Base-by-base conservation (phyloP, 2,329 filamentous ascomycete species). In the Calonectria pauciramosa region DNA sequence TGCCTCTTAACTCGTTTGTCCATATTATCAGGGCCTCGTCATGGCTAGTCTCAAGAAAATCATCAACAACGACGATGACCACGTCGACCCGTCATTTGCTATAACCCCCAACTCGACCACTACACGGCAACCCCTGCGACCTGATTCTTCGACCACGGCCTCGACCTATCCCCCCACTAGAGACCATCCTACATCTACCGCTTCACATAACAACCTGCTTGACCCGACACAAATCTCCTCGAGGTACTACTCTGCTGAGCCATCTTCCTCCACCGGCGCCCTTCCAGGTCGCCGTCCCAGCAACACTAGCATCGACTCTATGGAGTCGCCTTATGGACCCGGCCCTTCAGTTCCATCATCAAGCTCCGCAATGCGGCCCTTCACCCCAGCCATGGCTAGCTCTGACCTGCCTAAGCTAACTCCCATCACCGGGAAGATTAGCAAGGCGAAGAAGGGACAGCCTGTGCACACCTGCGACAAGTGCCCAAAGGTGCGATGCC, bases 371-470 rank as follows among this genome's bases (percentile, higher is more conserved):
- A 86, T 86, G 81, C 86, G 89, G 73, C 89, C 88, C 9, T 85
- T 88, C 78, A 80, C 84, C 70, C 80, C 83, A 71, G 79, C 81
- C 56, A 74, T 79, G 20, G 75, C 78, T 49, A 80, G 83, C 56
- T 77, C 81, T 51, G 87, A 88, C 18, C 85, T 86, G 20, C 83
- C 90, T 78, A 91, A 88, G 81, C 83, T 90, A 76, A 91, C 90
- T 28, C 90, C 90, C 14, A 89, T 91, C 75, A 91, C 90, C 34
- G 85, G 88, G 26, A 88, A 90, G 75, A 88, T 91, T 51, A 91
- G 90, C 80, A 87, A 90, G 76, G 90, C 90, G 59, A 91, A 90
- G 85, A 91, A 91, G 81, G 90, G 90, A 16, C 85, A 91, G n/a
- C 89, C 88, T 20, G 90, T 91, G 68, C 90, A 91, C 80, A 86